Evolutionary conservation across 441 rosid genomes (phyloP).

Genomic region (Erodium trifolium): DNA sequence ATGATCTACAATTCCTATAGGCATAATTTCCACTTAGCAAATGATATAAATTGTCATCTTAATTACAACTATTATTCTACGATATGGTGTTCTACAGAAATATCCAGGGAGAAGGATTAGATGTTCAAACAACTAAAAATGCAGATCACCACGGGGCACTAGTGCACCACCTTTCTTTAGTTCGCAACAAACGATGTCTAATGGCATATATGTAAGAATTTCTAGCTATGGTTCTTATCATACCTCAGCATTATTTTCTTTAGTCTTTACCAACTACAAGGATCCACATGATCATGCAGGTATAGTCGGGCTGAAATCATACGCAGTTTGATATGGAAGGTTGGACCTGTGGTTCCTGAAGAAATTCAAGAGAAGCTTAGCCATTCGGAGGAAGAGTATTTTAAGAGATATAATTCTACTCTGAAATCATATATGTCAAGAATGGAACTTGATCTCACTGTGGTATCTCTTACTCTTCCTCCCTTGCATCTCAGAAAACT

Average conservation of each 20-base stretch:
- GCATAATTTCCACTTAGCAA: too few species aligned
- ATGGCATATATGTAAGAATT: constrained; percentile 68
- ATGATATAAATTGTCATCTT: too few species aligned
- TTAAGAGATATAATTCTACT: constrained; percentile 54
- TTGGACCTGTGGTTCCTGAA: constrained; percentile 66
- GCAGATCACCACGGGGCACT: constrained; percentile 85
- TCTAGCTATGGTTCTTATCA: not conserved
- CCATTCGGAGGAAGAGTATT: constrained; percentile 56
- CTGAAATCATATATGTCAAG: constrained; percentile 64
- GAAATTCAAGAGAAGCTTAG: constrained; percentile 69
- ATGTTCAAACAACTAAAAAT: constrained; percentile 65
- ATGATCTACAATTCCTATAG: too few species aligned
- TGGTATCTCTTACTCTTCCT: constrained; percentile 38
- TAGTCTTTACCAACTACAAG: not conserved
- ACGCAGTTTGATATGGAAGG: constrained; percentile 61
- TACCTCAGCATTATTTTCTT: too few species aligned
- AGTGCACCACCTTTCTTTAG: constrained; percentile 69
- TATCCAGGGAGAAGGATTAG: constrained; percentile 79
- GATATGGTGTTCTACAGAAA: constrained; percentile 33
- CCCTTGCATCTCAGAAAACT: not conserved
- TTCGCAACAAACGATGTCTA: constrained; percentile 82
- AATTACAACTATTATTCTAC: too few species aligned
- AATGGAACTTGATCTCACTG: constrained; percentile 61
- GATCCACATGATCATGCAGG: constrained; percentile 29
- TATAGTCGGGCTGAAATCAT: constrained; percentile 72